These are phyloP conservation scores for Aureobasidium sp. DNA, from an alignment of 2,329 filamentous ascomycete genomes.

Conservation along the genomic window DNA sequence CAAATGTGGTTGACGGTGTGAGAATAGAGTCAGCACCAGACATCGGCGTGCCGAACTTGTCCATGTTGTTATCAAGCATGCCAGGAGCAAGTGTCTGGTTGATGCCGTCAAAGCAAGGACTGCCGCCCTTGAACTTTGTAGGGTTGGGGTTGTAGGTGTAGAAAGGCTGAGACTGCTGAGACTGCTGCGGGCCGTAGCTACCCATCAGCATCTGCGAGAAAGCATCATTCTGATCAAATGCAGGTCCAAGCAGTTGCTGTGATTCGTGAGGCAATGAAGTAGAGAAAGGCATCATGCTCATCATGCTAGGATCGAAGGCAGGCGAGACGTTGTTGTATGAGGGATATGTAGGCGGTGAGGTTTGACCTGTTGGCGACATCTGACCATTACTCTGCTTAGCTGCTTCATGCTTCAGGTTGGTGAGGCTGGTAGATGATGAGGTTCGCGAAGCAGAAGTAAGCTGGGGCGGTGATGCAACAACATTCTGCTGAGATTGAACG, in stretches of 20 bases:
- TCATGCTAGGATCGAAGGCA: constrained; percentile 23
- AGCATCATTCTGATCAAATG: constrained; percentile 37
- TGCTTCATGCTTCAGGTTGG: constrained; percentile 17
- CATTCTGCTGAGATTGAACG: constrained; percentile 13
- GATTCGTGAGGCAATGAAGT: constrained; percentile 43
- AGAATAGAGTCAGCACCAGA: constrained; percentile 19
- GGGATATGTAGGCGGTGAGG: background rate
- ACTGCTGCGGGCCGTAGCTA: constrained; percentile 30
- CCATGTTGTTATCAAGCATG: constrained; percentile 22
- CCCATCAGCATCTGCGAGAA: constrained; percentile 38
- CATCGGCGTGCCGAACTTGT: constrained; percentile 17
- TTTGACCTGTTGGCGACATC: constrained; percentile 11
- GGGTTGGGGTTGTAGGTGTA: constrained; percentile 40
- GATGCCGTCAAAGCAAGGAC: constrained; percentile 27
- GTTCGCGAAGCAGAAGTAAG: constrained; percentile 19
- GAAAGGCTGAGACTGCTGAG: constrained; percentile 32
- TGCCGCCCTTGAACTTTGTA: constrained; percentile 19
- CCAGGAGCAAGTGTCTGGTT: constrained; percentile 32
- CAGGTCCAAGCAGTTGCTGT: constrained; percentile 43
- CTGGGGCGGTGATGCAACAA: constrained; percentile 16
- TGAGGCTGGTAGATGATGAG: constrained; percentile 15
- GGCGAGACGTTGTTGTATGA: constrained; percentile 14
- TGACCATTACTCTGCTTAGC: constrained; percentile 6
- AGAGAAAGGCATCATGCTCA: constrained; percentile 36
- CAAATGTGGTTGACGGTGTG: constrained; percentile 16